These are phyloP conservation scores for Apiotrichum sp. DNA, from an alignment of 1,284 basidiomycete species.

Conservation along the genomic window DNA sequence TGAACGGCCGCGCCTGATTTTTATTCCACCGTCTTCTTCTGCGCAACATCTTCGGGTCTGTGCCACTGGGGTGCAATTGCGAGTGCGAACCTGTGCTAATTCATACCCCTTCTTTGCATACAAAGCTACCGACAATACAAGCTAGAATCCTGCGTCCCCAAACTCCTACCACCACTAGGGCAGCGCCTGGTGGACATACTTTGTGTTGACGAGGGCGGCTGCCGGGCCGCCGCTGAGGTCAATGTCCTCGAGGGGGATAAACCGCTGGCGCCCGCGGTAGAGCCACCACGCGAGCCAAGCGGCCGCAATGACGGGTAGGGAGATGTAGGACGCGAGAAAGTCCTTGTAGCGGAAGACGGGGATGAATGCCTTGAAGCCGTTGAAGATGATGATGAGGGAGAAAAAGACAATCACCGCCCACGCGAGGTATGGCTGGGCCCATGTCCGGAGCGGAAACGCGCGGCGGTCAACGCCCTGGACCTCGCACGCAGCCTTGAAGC, in stretches of 20 bases:
- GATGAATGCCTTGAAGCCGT: slow-evolving; percentile 7
- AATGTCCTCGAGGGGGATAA: slow-evolving; percentile 11
- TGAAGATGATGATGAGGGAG: slow-evolving; percentile 9
- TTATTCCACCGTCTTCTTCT: too few relatives aligned
- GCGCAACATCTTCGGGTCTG: too few relatives aligned
- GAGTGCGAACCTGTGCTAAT: too few relatives aligned
- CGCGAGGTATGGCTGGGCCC: slow-evolving; percentile 41
- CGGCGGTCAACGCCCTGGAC: slow-evolving; percentile 56
- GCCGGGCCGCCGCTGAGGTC: slow-evolving; percentile 12
- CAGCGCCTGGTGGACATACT: slow-evolving; percentile 1
- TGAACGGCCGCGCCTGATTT: too few relatives aligned
- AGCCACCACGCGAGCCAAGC: slow-evolving; percentile 1
- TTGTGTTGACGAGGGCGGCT: slow-evolving; percentile 8
- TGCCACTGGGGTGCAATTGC: too few relatives aligned
- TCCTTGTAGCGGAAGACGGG: slow-evolving; percentile 23
- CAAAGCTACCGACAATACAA: too few relatives aligned
- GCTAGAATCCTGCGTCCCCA: too few relatives aligned
- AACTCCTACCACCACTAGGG: too few relatives aligned
- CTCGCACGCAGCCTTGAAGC: slow-evolving; percentile 66
- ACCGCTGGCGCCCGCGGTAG: background rate
- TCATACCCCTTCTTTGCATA: too few relatives aligned
- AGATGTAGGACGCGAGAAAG: slow-evolving; percentile 8
- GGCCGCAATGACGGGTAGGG: slow-evolving; percentile 5
- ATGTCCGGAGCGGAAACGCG: slow-evolving; percentile 58
- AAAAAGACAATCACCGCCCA: slow-evolving; percentile 7